Percentiles rank a stretch among this genome's conserved stretches.
Evolutionary conservation across 2,329 filamentous ascomycete species (phyloP).

Genomic region (Teratosphaeriaceae sp.): DNA sequence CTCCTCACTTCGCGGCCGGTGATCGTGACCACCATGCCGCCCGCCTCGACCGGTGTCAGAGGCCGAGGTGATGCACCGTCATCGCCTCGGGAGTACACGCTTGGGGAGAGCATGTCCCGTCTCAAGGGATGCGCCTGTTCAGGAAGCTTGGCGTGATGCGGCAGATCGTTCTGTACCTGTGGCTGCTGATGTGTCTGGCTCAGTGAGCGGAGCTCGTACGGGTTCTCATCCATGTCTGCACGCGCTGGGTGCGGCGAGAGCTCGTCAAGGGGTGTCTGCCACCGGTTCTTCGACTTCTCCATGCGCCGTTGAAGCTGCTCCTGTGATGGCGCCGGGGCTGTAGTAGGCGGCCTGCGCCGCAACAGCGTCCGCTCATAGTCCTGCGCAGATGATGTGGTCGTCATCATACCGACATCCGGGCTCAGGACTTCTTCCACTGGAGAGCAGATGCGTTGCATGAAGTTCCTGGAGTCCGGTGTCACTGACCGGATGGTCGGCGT

Average conservation of each 20-base stretch:
- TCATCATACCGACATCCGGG: slow-evolving; percentile 6
- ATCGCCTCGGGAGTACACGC: slow-evolving; percentile 40
- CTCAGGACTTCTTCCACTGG: slow-evolving; percentile 22
- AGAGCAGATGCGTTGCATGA: slow-evolving; percentile 16
- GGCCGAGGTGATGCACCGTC: slow-evolving; percentile 31
- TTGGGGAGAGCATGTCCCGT: slow-evolving; percentile 34
- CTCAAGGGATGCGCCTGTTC: background rate
- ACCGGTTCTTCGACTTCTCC: slow-evolving; percentile 33
- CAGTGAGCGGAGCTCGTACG: slow-evolving; percentile 25
- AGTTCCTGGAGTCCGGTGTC: slow-evolving; percentile 16
- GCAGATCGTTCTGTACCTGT: slow-evolving; percentile 14
- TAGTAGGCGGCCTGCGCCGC: slow-evolving; percentile 15
- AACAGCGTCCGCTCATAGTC: slow-evolving; percentile 4
- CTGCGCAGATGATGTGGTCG: background rate
- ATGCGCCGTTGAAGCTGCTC: slow-evolving; percentile 35
- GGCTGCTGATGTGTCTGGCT: slow-evolving; percentile 11
- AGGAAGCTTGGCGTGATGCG: slow-evolving; percentile 14
- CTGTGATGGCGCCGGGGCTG: slow-evolving; percentile 27
- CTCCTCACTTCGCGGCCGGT: slow-evolving; percentile 39
- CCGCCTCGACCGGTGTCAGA: slow-evolving; percentile 19
- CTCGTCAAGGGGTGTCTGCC: slow-evolving; percentile 36
- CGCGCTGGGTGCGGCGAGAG: slow-evolving; percentile 25
- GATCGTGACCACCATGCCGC: slow-evolving; percentile 36
- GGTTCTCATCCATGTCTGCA: slow-evolving; percentile 20
- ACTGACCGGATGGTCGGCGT: slow-evolving; percentile 22